phyloP scores from a whole-genome alignment of 805 yeast species.

The Candida maris region DNA sequence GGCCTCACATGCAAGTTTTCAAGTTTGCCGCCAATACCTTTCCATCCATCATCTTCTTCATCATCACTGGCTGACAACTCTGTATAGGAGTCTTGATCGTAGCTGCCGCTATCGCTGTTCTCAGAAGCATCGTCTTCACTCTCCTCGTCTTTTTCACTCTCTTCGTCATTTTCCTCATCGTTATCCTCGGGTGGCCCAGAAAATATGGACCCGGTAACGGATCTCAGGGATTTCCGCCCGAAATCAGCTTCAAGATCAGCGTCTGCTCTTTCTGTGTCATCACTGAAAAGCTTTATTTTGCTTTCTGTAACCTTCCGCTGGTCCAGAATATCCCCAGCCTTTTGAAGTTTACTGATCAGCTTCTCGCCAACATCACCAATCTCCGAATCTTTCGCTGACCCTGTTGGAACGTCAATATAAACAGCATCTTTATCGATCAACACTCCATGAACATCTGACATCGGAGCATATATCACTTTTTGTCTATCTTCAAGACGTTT shows the following conservation, averaged over 20 bases:
- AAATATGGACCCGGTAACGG: conserved; percentile 48
- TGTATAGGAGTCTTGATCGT: conserved; percentile 53
- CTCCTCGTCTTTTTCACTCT: conserved; percentile 22
- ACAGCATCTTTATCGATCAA: conserved; percentile 97
- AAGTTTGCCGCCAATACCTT: conserved; percentile 56
- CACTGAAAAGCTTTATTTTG: conserved; percentile 73
- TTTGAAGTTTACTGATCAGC: conserved; percentile 77
- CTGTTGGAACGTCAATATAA: conserved; percentile 72
- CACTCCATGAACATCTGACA: conserved; percentile 99
- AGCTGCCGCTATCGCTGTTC: conserved; percentile 32
- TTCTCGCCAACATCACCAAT: conserved; percentile 78
- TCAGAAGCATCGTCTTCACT: conserved; percentile 20
- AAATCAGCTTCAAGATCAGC: conserved; percentile 36
- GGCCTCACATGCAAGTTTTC: conserved; percentile 48
- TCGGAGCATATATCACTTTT: conserved; percentile 94
- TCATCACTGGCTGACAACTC: conserved; percentile 37
- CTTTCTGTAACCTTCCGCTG: conserved; percentile 39
- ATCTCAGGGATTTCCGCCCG: conserved; percentile 67
- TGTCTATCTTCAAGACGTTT: conserved; percentile 92
- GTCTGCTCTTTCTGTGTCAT: conserved; percentile 30
- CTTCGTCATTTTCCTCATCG: conserved; percentile 11
- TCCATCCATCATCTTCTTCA: conserved; percentile 37
- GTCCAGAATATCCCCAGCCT: conserved; percentile 55
- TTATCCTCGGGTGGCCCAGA: conserved; percentile 38
- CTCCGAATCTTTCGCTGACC: conserved; percentile 27